Evolutionary conservation across 768 basidiomycete genomes (phyloP).

Genomic region (Xerocomellus intermedius): DNA sequence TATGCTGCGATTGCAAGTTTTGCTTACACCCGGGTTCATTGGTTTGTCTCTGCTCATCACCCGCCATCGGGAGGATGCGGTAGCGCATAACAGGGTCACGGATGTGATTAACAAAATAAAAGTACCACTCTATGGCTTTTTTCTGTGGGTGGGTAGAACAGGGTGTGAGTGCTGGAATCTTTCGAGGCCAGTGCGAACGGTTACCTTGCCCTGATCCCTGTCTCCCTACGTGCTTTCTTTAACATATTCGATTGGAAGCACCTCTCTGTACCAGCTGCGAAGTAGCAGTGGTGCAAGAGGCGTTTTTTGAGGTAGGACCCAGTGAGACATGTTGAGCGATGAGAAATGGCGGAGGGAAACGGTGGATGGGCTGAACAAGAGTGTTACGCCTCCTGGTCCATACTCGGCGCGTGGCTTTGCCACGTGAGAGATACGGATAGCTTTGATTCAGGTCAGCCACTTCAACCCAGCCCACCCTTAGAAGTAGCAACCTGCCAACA

Average conservation of each 20-base stretch:
- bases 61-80: conserved; percentile 23
- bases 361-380: conserved; percentile 35
- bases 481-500: not conserved
- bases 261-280: not conserved
- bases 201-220: conserved; percentile 29
- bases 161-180: conserved; percentile 8
- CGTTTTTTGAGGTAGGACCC: conserved; percentile 11
- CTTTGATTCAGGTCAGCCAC: conserved; percentile 22
- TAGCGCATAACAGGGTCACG: not conserved
- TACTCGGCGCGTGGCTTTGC: conserved; percentile 31
- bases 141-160: not conserved
- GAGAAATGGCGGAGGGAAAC: conserved; percentile 28
- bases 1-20: conserved; percentile 10
- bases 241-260: not conserved
- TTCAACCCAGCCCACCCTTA: not conserved
- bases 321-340: conserved; percentile 22
- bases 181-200: conserved; percentile 9
- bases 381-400: conserved; percentile 30
- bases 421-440: conserved; percentile 27
- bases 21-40: conserved; percentile 2
- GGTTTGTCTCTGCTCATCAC: conserved; percentile 15
- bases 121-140: not conserved
- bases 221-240: not conserved
- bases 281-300: not conserved
- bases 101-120: not conserved